Evolutionary conservation across 495 filamentous ascomycete genomes (phyloP).

Genomic region (Penicillium antarcticum): DNA sequence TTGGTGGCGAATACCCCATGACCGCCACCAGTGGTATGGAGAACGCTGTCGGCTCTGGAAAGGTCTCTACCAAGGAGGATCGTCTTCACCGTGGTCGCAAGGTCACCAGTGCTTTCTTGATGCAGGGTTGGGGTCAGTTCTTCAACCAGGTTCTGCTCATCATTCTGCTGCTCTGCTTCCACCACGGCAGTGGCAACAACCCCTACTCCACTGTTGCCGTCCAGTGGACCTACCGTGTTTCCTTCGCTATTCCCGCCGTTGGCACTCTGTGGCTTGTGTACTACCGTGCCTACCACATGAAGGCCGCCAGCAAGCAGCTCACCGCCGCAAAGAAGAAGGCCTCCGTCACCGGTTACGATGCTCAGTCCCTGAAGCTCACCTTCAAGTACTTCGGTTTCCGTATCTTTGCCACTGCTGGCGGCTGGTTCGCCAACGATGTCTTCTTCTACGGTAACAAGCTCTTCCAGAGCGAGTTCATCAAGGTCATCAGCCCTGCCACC

Average conservation of each 20-base stretch:
- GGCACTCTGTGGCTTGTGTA: conserved; percentile 91
- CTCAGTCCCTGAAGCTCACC: conserved; percentile 70
- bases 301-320: conserved; percentile 68
- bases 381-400: conserved; percentile 78
- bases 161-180: conserved; percentile 74
- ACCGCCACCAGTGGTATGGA: conserved; percentile 96
- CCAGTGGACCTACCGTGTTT: conserved; percentile 83
- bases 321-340: conserved; percentile 75
- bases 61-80: conserved; percentile 82
- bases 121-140: conserved; percentile 96
- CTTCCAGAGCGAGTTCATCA: conserved; percentile 86
- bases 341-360: conserved; percentile 83
- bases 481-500: conserved; percentile 59
- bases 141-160: conserved; percentile 86
- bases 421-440: conserved; percentile 89
- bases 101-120: conserved; percentile 88
- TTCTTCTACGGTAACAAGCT: conserved; percentile 99
- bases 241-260: conserved; percentile 78
- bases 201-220: conserved; percentile 68
- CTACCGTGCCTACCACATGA: conserved; percentile 89
- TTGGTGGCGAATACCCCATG: conserved; percentile 93
- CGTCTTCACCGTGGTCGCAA: conserved; percentile 90
- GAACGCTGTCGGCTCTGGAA: conserved; percentile 78
- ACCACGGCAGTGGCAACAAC: conserved; percentile 65
- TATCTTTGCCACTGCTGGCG: conserved; percentile 75